Evolutionary conservation across 2,329 filamentous ascomycete genomes (phyloP).

Genomic region (Leptographium procerum): DNA sequence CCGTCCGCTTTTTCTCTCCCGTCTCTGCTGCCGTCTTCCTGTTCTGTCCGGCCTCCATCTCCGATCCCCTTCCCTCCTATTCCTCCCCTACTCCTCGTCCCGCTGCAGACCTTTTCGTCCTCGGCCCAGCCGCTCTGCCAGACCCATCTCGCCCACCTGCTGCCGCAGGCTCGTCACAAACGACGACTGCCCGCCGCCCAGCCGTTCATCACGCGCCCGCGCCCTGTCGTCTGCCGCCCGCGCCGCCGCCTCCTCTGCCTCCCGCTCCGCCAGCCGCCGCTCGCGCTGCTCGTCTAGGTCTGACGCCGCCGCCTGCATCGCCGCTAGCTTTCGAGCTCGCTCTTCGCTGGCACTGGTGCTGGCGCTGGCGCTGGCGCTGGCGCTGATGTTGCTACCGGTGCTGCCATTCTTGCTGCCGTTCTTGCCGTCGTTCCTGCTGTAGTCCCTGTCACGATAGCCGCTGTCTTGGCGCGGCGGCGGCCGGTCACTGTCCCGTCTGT

Average conservation of each 20-base stretch:
- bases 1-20: not conserved
- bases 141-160: slow-evolving; percentile 39
- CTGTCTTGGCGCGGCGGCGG: not conserved
- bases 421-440: not conserved
- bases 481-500: not conserved
- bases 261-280: slow-evolving; percentile 54
- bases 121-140: slow-evolving; percentile 41
- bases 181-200: slow-evolving; percentile 18
- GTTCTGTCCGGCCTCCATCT: not conserved
- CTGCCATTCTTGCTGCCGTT: not conserved
- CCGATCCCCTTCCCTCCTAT: no score
- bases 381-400: not conserved
- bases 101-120: slow-evolving; percentile 31
- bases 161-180: slow-evolving; percentile 55
- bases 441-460: not conserved
- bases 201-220: slow-evolving; percentile 34
- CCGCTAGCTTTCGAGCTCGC: slow-evolving; percentile 54
- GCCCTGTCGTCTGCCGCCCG: slow-evolving; percentile 56
- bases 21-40: not conserved
- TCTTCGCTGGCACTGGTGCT: no score
- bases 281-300: slow-evolving; percentile 61
- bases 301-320: slow-evolving; percentile 61
- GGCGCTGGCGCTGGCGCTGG: no score
- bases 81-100: slow-evolving; percentile 29
- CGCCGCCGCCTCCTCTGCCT: slow-evolving; percentile 51